Base-by-base conservation (phyloP, 2,329 filamentous ascomycete genomes). In the Hymenoscyphus fructigenus region DNA sequence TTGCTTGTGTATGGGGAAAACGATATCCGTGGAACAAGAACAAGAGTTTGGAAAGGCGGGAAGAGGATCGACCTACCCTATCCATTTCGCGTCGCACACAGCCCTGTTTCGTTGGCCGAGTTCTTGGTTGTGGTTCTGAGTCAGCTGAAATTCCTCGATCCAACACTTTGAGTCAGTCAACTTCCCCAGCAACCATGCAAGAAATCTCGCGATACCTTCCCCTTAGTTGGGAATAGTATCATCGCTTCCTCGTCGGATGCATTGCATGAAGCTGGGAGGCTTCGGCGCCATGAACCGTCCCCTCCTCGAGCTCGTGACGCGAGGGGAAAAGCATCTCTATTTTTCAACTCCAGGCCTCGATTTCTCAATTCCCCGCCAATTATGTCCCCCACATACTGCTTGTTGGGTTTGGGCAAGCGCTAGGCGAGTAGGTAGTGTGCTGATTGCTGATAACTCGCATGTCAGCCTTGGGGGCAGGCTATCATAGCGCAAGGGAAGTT, bases 401-500 rank as follows among this genome's bases (percentile, higher is more conserved):
- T 29, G 28, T 29, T 29, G 28, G 28, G 28, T 29, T 29, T 1
- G 15, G 38, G 4, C 38, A 44, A 44, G 38, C 15, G 15, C 38
- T 1, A 44, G n/a, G 5, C n/a, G 6, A 44, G n/a, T 44, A 3
- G 28, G n/a, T 44, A 3, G 28, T 29, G 28, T n/a, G n/a, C 5
- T n/a, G n/a, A 17, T 44, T 44, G 17, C 6, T 44, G 38, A n/a
- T 28, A 57, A 53, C 59, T 59, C 61, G 59, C 61, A 60, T 26
- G 44, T 62, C 62, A 67, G 65, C 62, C 65, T 67, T 50, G 59
- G 64, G 56, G 38, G 23, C 20, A 60, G 59, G 59, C 65, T 66
- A 38, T 32, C n/a, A 32, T 17, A 6, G 44, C 44, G 23, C 44
- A 20, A 17, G n/a, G 23, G n/a, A 23, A 47, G n/a, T 23, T 23